Percentiles rank a stretch among this genome's conserved stretches.
Evolutionary conservation across 768 basidiomycete genomes (phyloP).

Genomic region (Suillus weaverae): DNA sequence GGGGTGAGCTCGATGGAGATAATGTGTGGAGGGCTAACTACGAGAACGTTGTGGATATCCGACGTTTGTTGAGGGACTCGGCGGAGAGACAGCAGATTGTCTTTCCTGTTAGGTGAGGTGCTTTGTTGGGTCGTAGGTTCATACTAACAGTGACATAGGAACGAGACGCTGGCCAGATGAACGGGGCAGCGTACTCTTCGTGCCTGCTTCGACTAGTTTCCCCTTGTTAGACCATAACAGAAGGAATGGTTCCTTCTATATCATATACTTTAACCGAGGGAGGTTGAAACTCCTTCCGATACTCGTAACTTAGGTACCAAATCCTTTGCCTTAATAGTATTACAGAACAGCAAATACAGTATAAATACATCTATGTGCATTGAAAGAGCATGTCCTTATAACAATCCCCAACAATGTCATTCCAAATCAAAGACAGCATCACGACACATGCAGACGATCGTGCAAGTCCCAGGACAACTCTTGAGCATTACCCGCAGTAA

Average conservation of each 20-base stretch:
- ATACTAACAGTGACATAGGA: not conserved
- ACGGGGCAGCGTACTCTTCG: too few relatives aligned
- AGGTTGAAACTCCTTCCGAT: not conserved
- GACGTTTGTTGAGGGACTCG: conserved; percentile 38
- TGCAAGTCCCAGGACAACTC: conserved; percentile 28
- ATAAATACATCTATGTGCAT: not conserved
- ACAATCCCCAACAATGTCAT: conserved; percentile 8
- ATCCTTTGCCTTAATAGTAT: not conserved
- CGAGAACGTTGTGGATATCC: conserved; percentile 37
- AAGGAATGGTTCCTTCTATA: not conserved
- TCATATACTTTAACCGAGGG: not conserved
- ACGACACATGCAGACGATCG: conserved; percentile 28
- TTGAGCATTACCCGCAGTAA: conserved; percentile 20
- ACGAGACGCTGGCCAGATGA: not conserved
- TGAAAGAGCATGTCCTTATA: not conserved
- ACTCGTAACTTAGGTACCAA: not conserved
- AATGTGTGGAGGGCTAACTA: conserved; percentile 38
- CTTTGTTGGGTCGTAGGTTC: not conserved
- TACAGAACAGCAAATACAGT: conserved; percentile 1
- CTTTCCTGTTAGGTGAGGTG: conserved; percentile 18
- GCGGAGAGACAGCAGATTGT: conserved; percentile 35
- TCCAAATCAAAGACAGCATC: not conserved
- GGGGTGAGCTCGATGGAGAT: conserved; percentile 40
- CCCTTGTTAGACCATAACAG: not conserved
- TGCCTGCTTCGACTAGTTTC: too few relatives aligned